A percentile compares a stretch with the other conserved stretches of the same genome.
These are phyloP conservation scores for Abrus pulchellus DNA, from an alignment of 306 rosid species.

Conservation along the genomic window DNA sequence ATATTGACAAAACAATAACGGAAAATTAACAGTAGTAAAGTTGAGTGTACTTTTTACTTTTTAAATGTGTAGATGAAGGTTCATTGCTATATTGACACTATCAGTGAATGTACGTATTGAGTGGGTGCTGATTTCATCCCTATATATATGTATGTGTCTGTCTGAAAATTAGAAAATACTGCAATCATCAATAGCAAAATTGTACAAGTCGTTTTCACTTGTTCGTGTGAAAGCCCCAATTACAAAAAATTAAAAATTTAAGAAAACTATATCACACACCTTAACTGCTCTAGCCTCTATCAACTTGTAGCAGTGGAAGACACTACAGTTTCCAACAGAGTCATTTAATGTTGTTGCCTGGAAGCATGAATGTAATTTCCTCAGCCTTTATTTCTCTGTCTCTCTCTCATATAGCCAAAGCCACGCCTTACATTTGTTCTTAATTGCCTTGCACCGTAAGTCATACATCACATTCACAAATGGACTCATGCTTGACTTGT, in stretches of 20 bases:
- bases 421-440: conserved; percentile 11
- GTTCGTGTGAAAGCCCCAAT: conserved; percentile 32
- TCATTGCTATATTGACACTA: conserved; percentile 43
- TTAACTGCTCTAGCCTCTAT: background rate
- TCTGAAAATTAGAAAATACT: conserved; percentile 31
- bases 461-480: background rate
- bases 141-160: background rate
- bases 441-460: background rate
- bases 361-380: conserved; percentile 34
- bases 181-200: conserved; percentile 33
- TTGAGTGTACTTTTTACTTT: conserved; percentile 33
- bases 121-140: conserved; percentile 37
- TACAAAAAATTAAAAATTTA: background rate
- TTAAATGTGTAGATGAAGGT: conserved; percentile 23
- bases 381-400: background rate
- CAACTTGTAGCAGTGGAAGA: conserved; percentile 33
- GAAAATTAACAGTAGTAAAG: conserved; percentile 35
- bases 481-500: conserved; percentile 15
- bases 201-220: conserved; percentile 46
- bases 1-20: conserved; percentile 31
- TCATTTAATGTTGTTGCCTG: conserved; percentile 39
- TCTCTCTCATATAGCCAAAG: conserved; percentile 10
- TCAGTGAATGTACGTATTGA: conserved; percentile 11
- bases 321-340: conserved; percentile 26
- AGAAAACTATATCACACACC: background rate